phyloP scores from a whole-genome alignment of 257 asterid species.

The Schizonepeta tenuifolia region DNA sequence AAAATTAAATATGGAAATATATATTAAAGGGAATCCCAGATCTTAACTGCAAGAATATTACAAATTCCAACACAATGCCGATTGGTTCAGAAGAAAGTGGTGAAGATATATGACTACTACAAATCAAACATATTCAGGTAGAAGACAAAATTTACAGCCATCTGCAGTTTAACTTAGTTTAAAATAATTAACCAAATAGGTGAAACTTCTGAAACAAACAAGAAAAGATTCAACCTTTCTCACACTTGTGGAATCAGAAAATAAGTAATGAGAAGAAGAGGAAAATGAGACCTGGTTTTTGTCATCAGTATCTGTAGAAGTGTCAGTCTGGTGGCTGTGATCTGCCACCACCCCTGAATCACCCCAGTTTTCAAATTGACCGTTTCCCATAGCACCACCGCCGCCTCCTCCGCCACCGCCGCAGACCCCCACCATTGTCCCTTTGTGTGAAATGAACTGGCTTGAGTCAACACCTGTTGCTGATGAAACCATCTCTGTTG shows the following conservation, averaged over 20 bases:
- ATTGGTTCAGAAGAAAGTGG: background rate
- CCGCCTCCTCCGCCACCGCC: slow-evolving; percentile 50
- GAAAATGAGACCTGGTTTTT: slow-evolving; percentile 42
- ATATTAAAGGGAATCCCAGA: background rate
- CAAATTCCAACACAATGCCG: background rate
- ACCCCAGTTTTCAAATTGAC: slow-evolving; percentile 54
- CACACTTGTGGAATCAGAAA: background rate
- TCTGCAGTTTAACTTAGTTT: background rate
- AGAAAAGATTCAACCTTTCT: slow-evolving; percentile 12
- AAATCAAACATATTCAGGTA: background rate
- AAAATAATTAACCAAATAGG: slow-evolving; percentile 8
- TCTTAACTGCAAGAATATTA: slow-evolving; percentile 11
- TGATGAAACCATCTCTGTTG: slow-evolving; percentile 66
- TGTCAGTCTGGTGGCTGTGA: slow-evolving; percentile 56
- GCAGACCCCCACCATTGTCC: slow-evolving; percentile 39
- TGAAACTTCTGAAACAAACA: slow-evolving; percentile 5
- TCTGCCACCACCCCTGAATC: slow-evolving; percentile 50
- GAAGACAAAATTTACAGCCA: background rate
- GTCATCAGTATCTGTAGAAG: slow-evolving; percentile 58
- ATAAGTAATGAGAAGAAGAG: slow-evolving; percentile 8
- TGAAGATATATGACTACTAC: background rate
- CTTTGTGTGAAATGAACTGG: slow-evolving; percentile 50
- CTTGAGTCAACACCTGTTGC: slow-evolving; percentile 56
- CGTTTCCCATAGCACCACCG: slow-evolving; percentile 56
- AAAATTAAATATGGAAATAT: background rate